Evolutionary conservation across 306 rosid species (phyloP).

Genomic region (Prinsepia uniflora): DNA sequence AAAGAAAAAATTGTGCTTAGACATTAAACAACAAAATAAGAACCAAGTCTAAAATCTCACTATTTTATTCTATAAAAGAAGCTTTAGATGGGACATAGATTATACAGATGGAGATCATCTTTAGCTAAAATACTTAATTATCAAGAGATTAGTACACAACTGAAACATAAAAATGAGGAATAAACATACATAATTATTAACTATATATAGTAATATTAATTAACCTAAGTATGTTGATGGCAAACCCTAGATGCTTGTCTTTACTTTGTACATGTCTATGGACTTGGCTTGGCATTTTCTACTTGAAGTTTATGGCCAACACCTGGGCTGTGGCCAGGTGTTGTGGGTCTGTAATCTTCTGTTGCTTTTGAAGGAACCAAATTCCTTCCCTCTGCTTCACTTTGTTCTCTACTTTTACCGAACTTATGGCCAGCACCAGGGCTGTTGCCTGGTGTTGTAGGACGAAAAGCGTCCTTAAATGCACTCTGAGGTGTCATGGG

Average conservation of each 20-base stretch:
- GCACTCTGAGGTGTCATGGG: not conserved
- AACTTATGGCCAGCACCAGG: slow-evolving; percentile 22
- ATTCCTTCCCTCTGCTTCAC: not conserved
- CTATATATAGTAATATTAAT: too few species aligned
- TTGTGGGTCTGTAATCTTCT: slow-evolving; percentile 22
- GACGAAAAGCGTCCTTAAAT: slow-evolving; percentile 31
- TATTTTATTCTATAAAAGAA: too few species aligned
- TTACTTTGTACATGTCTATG: not conserved
- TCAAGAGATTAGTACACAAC: not conserved
- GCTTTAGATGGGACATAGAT: too few species aligned
- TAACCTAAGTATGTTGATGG: not conserved
- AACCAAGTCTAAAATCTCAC: too few species aligned
- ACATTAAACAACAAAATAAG: too few species aligned
- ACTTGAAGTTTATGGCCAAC: slow-evolving; percentile 44
- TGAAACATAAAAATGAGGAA: not conserved
- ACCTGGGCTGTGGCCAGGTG: slow-evolving; percentile 63
- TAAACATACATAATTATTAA: not conserved
- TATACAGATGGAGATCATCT: too few species aligned
- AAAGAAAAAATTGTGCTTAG: too few species aligned
- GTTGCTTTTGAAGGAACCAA: not conserved
- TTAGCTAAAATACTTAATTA: too few species aligned
- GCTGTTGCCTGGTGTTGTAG: slow-evolving; percentile 48
- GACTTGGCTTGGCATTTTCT: slow-evolving; percentile 19
- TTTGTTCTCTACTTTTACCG: not conserved
- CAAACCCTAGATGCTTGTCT: not conserved